Evolutionary conservation across 1,284 basidiomycete genomes (phyloP), one percentile per base, ranked within the genome.

Genomic region (Vanrija humicola): DNA sequence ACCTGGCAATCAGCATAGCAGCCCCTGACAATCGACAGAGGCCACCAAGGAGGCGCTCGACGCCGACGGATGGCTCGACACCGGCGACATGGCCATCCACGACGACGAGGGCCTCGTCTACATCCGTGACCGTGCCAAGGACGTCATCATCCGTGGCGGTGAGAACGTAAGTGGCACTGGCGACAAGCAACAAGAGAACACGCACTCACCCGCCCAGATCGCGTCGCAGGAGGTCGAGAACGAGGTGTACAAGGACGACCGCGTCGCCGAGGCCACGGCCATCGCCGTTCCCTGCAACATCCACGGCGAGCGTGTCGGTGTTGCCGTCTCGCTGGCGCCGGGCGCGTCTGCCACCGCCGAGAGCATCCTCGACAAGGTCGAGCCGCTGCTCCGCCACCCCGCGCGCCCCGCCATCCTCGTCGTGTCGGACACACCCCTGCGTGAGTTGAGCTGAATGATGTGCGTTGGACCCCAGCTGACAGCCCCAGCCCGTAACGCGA

Each of bases 81-180:
- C 72, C 5, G 72, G 72, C 18, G 72, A 74, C 64, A 50, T 68
- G 1, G 73, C 60, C 5, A 64, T 46, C 48, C 38, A 71, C 15
- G 73, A 73, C 51, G 44, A 61, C 8, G 66, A 71, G 1, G 67
- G 65, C 5, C 72, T 68, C 54, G 29, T 74, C 38, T 70, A 66
- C 52, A 68, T 74, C 52, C 59, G 64, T 38, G 71, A 75, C 52
- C 55, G 71, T 6, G 58, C 46, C 10, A 60, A 60, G 39, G 72
- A 74, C 55, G 64, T 74, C 43, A 74, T 74, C 44, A 71, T 74
- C 28, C 69, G 72, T 1, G 72, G 72, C 19, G 72, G 72, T 1
- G 72, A 74, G 56, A 74, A 74, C 46, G 44, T 46, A 16, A 46
- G 44, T 46, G 23, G 26, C 26, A 16, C 12, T 15, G 14, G 34